Conservation (phyloP, 495 filamentous ascomycete species). For the Aspergillus olivimuriae region DNA sequence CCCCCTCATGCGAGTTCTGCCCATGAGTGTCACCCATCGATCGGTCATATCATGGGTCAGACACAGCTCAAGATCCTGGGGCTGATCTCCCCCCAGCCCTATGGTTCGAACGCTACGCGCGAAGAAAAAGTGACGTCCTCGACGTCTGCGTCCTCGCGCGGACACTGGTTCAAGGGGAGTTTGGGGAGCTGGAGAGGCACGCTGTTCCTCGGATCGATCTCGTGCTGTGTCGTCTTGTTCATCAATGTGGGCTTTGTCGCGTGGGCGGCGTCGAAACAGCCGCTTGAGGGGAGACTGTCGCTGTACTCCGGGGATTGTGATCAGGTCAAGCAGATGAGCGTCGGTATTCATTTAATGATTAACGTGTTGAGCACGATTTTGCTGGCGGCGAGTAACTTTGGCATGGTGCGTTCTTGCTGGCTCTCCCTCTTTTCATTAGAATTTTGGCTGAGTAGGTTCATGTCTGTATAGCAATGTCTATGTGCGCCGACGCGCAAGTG, state of each 20-base stretch:
- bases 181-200: not conserved
- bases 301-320: not conserved
- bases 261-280: not conserved
- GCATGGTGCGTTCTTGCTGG: not conserved
- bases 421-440: too few species aligned
- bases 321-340: not conserved
- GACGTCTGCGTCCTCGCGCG: too few species aligned
- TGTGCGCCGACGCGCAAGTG: not conserved
- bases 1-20: too few species aligned
- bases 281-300: not conserved
- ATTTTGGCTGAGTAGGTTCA: too few species aligned
- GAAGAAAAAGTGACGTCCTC: too few species aligned
- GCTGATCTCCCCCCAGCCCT: too few species aligned
- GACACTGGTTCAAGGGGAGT: not conserved
- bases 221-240: not conserved
- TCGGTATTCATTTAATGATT: not conserved
- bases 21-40: too few species aligned
- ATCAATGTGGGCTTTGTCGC: not conserved
- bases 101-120: too few species aligned
- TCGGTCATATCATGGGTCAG: too few species aligned
- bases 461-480: not conserved
- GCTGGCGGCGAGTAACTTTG: not conserved
- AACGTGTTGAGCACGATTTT: not conserved
- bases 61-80: too few species aligned
- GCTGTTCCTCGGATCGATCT: not conserved